Percentiles rank a stretch among this genome's conserved stretches.
Conservation (phyloP, 1,139 yeast species). For the Pichiaceae sp. region DNA sequence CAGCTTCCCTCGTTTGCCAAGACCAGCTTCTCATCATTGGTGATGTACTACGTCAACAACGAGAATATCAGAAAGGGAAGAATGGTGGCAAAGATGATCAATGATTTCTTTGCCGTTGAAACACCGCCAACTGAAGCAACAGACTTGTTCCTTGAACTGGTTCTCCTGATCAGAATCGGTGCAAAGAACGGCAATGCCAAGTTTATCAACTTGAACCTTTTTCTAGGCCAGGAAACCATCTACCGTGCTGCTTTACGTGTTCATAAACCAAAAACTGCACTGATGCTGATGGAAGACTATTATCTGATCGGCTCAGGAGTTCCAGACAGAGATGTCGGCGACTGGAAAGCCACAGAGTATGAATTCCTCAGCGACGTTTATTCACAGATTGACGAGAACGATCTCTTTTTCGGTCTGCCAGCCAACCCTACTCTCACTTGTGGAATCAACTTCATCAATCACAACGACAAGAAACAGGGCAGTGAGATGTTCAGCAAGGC, state of each 20-base stretch:
- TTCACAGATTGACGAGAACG: slow-evolving; percentile 47
- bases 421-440: slow-evolving; percentile 43
- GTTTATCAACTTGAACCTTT: slow-evolving; percentile 30
- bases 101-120: slow-evolving; percentile 12
- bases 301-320: slow-evolving; percentile 11
- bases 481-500: slow-evolving; percentile 51
- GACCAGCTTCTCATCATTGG: slow-evolving; percentile 16
- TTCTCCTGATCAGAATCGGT: slow-evolving; percentile 39
- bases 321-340: background rate
- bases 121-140: slow-evolving; percentile 17
- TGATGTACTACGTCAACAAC: slow-evolving; percentile 20
- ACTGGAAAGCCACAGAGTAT: slow-evolving; percentile 9
- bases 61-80: slow-evolving; percentile 11
- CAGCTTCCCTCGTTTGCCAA: slow-evolving; percentile 14
- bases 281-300: slow-evolving; percentile 50
- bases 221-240: slow-evolving; percentile 27
- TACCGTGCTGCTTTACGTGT: slow-evolving; percentile 30
- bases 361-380: slow-evolving; percentile 32
- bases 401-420: slow-evolving; percentile 57
- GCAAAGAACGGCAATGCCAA: slow-evolving; percentile 25
- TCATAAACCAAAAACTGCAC: slow-evolving; percentile 36
- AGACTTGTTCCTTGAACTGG: slow-evolving; percentile 29
- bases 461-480: slow-evolving; percentile 28
- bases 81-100: slow-evolving; percentile 12
- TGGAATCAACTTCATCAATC: slow-evolving; percentile 36